Conservation (phyloP, 2,329 filamentous ascomycete species). For the Rosellinia necatrix region DNA sequence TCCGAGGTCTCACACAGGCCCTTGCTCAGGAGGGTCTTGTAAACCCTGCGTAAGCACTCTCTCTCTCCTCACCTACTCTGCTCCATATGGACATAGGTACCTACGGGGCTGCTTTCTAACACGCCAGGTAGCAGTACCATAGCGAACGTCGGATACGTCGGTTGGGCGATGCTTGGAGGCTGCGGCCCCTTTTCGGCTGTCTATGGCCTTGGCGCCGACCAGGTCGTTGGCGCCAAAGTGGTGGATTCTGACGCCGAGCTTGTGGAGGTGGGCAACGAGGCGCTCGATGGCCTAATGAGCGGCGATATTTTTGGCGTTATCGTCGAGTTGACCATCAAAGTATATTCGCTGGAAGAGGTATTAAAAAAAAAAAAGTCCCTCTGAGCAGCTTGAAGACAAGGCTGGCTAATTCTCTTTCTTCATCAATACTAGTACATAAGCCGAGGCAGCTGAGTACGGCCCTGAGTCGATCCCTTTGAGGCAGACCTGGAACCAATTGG, state of each 20-base stretch:
- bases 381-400: too few relatives aligned
- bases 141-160: conserved; percentile 38
- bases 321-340: conserved; percentile 45
- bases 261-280: conserved; percentile 43
- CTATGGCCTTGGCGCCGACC: conserved; percentile 43
- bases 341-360: too few relatives aligned
- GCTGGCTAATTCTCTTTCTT: too few relatives aligned
- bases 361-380: too few relatives aligned
- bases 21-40: conserved; percentile 38
- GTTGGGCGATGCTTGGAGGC: conserved; percentile 42
- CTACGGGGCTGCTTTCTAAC: neutral
- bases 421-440: too few relatives aligned
- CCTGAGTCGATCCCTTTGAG: too few relatives aligned
- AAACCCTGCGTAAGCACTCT: conserved; percentile 30
- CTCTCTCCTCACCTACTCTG: too few relatives aligned
- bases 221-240: conserved; percentile 44
- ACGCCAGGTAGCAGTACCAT: conserved; percentile 20
- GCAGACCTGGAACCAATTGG: too few relatives aligned
- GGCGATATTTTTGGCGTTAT: conserved; percentile 47
- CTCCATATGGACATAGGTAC: neutral
- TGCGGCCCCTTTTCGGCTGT: conserved; percentile 40
- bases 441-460: too few relatives aligned
- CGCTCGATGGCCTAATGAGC: conserved; percentile 45
- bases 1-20: conserved; percentile 33
- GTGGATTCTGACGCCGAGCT: conserved; percentile 44